Evolutionary conservation across 2,329 filamentous ascomycete genomes (phyloP).

Genomic region (Microcera coccophila): DNA sequence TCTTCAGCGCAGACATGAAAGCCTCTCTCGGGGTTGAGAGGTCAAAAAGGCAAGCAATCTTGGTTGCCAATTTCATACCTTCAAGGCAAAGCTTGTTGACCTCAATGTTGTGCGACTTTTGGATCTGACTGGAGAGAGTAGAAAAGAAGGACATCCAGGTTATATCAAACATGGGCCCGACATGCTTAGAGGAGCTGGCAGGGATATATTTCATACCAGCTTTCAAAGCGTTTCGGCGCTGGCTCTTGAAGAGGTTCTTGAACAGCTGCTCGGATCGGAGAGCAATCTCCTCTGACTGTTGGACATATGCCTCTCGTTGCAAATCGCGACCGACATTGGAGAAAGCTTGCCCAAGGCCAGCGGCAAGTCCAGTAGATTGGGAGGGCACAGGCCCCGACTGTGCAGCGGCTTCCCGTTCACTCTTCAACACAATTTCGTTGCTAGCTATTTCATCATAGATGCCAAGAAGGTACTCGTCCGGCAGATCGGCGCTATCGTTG

Average conservation of each 20-base stretch:
- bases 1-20: conserved; percentile 87
- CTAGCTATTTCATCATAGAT: conserved; percentile 90
- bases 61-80: conserved; percentile 89
- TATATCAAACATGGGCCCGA: conserved; percentile 97
- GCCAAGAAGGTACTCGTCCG: conserved; percentile 80
- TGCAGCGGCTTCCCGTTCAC: conserved; percentile 84
- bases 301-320: conserved; percentile 86
- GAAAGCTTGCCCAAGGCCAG: conserved; percentile 81
- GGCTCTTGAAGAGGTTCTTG: conserved; percentile 86
- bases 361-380: conserved; percentile 67
- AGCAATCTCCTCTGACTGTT: conserved; percentile 90
- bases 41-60: conserved; percentile 90
- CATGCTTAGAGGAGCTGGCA: conserved; percentile 88
- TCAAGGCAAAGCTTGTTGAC: conserved; percentile 91
- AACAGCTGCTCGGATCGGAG: conserved; percentile 75
- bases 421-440: conserved; percentile 93
- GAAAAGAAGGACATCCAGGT: conserved; percentile 99
- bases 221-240: conserved; percentile 73
- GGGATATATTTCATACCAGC: conserved; percentile 75
- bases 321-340: conserved; percentile 89
- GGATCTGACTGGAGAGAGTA: conserved; percentile 85
- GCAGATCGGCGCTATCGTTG: conserved; percentile 91
- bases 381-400: conserved; percentile 62
- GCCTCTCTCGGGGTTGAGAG: conserved; percentile 89
- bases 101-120: conserved; percentile 88